Base-by-base conservation (phyloP, 345 rosid species). In the Aurinia saxatilis region DNA sequence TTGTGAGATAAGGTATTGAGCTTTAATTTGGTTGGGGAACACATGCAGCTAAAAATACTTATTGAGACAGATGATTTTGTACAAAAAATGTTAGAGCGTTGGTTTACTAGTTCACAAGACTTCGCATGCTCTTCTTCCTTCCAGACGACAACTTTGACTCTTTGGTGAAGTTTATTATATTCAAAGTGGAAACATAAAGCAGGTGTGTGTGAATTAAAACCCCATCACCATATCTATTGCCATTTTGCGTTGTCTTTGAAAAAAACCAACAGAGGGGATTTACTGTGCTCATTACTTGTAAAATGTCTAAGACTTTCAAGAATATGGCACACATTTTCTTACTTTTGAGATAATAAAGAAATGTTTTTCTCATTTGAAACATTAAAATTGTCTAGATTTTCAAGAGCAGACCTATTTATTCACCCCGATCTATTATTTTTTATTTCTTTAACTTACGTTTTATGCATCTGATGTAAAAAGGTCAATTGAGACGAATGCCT, bases 81-180 rank as follows among this genome's bases (percentile, higher is more conserved):
- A n/a, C n/a, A n/a, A n/a, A n/a, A n/a, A n/a, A n/a, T n/a, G n/a
- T n/a, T n/a, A 57, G 41, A 14, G 35, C 12, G 44, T 49, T 13
- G 5, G 45, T 21, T 48, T 65, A 65, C 53, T 36, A 66, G 57
- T 66, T 64, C 65, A 33, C 72, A 34, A 59, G 60, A 50, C 53
- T 50, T 58, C 52, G 44, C 13, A 19, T 49, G 30, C 9, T 33
- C 19, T 40, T 40, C 59, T 40, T 58, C 37, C 15, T 33, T 42
- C 60, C 15, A 34, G 72, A 50, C 72, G 72, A 68, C 53, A 58
- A 33, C 31, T 42, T 68, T 68, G 72, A 68, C 72, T 59, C 60
- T n/a, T 41, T 59, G 33, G 21, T 27, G 31, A 21, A 21, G 5
- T 33, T 23, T 40, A 25, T 58, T 19, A 31, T 3, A 3, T 48